Evolutionary conservation across 768 basidiomycete genomes (phyloP).

Genomic region (Russula emetica): DNA sequence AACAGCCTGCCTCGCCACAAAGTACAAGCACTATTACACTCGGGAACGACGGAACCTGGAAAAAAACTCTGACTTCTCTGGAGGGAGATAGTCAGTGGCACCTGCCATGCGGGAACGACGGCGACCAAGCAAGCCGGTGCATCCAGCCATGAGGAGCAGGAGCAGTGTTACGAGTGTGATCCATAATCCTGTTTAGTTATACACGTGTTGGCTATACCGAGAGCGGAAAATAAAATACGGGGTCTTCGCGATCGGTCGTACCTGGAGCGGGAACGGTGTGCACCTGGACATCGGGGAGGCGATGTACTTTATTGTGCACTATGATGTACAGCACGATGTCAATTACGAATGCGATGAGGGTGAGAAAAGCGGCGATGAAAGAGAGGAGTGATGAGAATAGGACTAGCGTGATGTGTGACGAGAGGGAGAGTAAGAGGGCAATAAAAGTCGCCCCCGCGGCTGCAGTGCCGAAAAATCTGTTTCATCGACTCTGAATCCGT

Average conservation of each 20-base stretch:
- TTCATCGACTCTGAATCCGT: conserved; percentile 34
- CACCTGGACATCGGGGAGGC: conserved; percentile 43
- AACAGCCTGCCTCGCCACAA: neutral
- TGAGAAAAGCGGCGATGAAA: conserved; percentile 64
- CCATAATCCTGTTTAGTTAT: conserved; percentile 21
- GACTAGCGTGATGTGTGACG: conserved; percentile 46
- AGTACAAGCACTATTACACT: neutral
- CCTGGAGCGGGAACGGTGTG: conserved; percentile 60
- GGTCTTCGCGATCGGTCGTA: conserved; percentile 35
- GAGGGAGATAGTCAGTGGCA: conserved; percentile 6
- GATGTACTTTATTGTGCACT: conserved; percentile 53
- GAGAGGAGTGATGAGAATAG: conserved; percentile 47
- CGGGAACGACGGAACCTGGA: conserved; percentile 1
- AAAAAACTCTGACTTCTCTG: conserved; percentile 18
- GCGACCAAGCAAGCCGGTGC: conserved; percentile 18
- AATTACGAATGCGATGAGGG: conserved; percentile 69
- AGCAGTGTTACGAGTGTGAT: conserved; percentile 22
- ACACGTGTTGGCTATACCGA: neutral
- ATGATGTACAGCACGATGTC: conserved; percentile 70
- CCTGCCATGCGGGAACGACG: conserved; percentile 24
- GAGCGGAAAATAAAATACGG: neutral
- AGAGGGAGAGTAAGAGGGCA: conserved; percentile 60
- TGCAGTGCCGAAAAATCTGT: no score
- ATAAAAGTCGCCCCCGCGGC: conserved; percentile 55
- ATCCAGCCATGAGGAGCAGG: conserved; percentile 22